Conservation (phyloP, 345 rosid species). For the Gossypium rotundifolium region DNA sequence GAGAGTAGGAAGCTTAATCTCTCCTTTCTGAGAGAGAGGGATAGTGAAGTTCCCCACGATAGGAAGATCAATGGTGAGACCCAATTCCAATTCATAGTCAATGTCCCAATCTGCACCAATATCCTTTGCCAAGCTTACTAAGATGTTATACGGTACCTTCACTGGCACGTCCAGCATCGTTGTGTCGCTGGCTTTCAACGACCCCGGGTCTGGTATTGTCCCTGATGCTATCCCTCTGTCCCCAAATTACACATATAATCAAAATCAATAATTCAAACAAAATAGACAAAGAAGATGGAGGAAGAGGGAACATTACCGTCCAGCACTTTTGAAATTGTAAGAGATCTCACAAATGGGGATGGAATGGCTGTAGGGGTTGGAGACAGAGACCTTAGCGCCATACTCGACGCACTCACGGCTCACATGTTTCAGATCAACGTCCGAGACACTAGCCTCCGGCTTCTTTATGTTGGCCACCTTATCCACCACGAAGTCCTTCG, state of each 20-base stretch:
- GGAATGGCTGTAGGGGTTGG: conserved; percentile 60
- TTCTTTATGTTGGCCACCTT: conserved; percentile 55
- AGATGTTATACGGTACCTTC: conserved; percentile 57
- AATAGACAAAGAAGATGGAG: neutral
- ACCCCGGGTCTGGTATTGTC: conserved; percentile 79
- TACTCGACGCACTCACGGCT: conserved; percentile 54
- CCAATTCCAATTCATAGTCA: conserved; percentile 62
- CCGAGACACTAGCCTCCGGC: conserved; percentile 65
- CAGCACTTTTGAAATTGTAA: conserved; percentile 62
- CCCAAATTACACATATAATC: neutral
- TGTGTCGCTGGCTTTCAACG: conserved; percentile 53
- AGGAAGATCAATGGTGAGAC: conserved; percentile 73
- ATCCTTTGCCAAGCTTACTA: conserved; percentile 66
- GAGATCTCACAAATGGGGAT: conserved; percentile 83
- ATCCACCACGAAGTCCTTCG: conserved; percentile 66
- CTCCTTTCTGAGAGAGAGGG: conserved; percentile 65
- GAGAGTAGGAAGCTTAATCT: conserved; percentile 80
- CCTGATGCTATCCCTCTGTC: conserved; percentile 69
- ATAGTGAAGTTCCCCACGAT: conserved; percentile 57
- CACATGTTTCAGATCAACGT: conserved; percentile 55
- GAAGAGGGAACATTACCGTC: conserved; percentile 33
- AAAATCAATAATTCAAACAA: neutral
- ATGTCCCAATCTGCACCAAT: conserved; percentile 87
- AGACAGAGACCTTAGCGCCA: conserved; percentile 58
- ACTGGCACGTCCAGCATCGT: conserved; percentile 61